Evolutionary conservation across 2,329 filamentous ascomycete species (phyloP), one percentile per base, ranked within the genome.

Genomic region (Scopulariopsis brevicaulis): DNA sequence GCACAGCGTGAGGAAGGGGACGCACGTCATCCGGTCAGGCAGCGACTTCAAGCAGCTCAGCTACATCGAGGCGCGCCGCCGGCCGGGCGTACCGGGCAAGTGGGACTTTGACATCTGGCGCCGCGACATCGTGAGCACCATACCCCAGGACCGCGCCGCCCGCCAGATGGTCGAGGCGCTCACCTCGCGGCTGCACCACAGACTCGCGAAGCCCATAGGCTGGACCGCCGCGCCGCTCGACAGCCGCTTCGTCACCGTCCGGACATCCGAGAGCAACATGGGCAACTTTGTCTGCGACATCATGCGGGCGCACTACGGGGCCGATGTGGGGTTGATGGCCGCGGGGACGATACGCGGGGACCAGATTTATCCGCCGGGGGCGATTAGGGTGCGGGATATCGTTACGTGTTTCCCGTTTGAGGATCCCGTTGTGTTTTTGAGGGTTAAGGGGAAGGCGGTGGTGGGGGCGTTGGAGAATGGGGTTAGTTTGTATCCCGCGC

Each of bases 1-100:
- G 18, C 90, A 96, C 71, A 81, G 78, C 58, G 67, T 91, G 58
- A 80, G 94, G 69, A 91, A 92, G 60, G 86, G 86, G 10, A 89
- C 83, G 0, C 91, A 96, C 65, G 82, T 96, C 2, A 75, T 96
- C n/a, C 83, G 92, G 1, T 95, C 89, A 0, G 91, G 92, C 0
- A 90, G 86, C 20, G 92, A 96, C 69, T 96, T 96, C 73, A 95
- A 94, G 72, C 89, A 96, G 68, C 75, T 96, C 37, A 94, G 89
- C 67, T 96, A 96, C 67, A 80, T 96, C 56, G 89, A 96, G 69
- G 87, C 83, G 1, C 82, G 89, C 64, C 59, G 68, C 1, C 43
- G 58, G n/a, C 28, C 52, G 5, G 64, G 74, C 65, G 12, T 7
- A 20, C 62, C 67, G 18, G 67, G 65, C 18, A 79, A 79, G 20